Percentiles rank a stretch among this genome's conserved stretches.
Conservation (phyloP, 768 basidiomycete genomes). For the Gymnopilus dilepis region DNA sequence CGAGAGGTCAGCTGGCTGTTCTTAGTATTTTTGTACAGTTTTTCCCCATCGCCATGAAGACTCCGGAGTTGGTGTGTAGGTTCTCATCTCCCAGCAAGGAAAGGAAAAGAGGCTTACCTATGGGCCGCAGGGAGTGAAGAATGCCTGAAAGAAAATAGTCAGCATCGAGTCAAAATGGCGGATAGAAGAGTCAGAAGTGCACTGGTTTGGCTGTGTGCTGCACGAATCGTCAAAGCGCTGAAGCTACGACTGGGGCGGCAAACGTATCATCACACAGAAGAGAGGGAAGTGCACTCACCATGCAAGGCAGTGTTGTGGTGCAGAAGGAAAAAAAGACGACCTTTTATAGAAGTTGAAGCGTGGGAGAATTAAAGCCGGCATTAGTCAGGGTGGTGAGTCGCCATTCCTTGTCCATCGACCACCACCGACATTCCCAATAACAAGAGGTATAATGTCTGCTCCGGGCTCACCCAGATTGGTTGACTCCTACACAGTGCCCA, state of each 20-base stretch:
- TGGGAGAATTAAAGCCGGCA: constrained; percentile 33
- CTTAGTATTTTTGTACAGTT: constrained; percentile 55
- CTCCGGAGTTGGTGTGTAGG: constrained; percentile 50
- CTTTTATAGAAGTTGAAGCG: constrained; percentile 26
- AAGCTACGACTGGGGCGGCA: constrained; percentile 81
- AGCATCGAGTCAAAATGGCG: constrained; percentile 1
- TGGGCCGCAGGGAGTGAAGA: not conserved
- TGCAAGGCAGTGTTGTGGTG: constrained; percentile 11
- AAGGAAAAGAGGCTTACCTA: constrained; percentile 20
- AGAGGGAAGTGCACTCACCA: constrained; percentile 23
- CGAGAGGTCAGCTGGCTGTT: constrained; percentile 61
- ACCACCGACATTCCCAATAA: constrained; percentile 23
- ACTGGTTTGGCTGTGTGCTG: constrained; percentile 72
- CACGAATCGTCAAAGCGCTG: constrained; percentile 66
- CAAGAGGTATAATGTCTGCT: constrained; percentile 57
- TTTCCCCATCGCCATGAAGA: constrained; percentile 50
- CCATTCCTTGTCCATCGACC: constrained; percentile 29
- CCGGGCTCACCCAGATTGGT: constrained; percentile 73
- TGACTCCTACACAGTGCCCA: constrained; percentile 92
- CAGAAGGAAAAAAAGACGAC: constrained; percentile 26
- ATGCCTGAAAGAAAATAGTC: not conserved
- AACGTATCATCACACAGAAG: constrained; percentile 59
- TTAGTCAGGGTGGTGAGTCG: constrained; percentile 35
- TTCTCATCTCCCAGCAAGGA: constrained; percentile 46
- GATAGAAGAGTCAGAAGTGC: constrained; percentile 58